These are phyloP conservation scores for Xylaria sp. DNA, from an alignment of 2,329 filamentous ascomycete species.

Conservation along the genomic window DNA sequence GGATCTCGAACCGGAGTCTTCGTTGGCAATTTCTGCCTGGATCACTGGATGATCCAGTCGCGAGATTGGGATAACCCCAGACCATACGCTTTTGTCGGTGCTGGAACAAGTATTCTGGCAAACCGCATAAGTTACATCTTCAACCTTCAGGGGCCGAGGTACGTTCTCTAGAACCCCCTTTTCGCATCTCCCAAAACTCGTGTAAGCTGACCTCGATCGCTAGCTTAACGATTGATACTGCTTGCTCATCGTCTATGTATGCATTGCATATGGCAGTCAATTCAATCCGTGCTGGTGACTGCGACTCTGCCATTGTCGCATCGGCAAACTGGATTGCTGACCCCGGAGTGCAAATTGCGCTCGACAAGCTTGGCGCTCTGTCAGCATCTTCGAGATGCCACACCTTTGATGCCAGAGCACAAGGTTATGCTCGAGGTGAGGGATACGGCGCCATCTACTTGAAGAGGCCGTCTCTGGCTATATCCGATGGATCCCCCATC, in stretches of 20 bases:
- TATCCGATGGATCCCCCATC: constrained; percentile 12
- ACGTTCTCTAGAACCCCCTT: not conserved
- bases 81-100: constrained; percentile 17
- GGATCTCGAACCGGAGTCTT: constrained; percentile 30
- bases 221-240: constrained; percentile 34
- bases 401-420: constrained; percentile 20
- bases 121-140: constrained; percentile 30
- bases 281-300: constrained; percentile 18
- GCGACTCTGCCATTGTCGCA: constrained; percentile 28
- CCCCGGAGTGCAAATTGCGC: constrained; percentile 20
- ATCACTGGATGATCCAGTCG: constrained; percentile 21
- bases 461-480: constrained; percentile 14
- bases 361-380: constrained; percentile 20
- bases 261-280: constrained; percentile 27
- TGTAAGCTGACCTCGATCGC: constrained; percentile 5
- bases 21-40: constrained; percentile 26
- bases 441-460: constrained; percentile 21
- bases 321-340: constrained; percentile 26
- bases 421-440: constrained; percentile 23
- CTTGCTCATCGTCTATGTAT: constrained; percentile 34
- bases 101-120: constrained; percentile 13
- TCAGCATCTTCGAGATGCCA: constrained; percentile 13
- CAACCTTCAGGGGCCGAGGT: constrained; percentile 33
- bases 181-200: not conserved
- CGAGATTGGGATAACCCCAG: constrained; percentile 20